Base-by-base conservation (phyloP, 495 filamentous ascomycete species). In the Cercophora newfieldiana region DNA sequence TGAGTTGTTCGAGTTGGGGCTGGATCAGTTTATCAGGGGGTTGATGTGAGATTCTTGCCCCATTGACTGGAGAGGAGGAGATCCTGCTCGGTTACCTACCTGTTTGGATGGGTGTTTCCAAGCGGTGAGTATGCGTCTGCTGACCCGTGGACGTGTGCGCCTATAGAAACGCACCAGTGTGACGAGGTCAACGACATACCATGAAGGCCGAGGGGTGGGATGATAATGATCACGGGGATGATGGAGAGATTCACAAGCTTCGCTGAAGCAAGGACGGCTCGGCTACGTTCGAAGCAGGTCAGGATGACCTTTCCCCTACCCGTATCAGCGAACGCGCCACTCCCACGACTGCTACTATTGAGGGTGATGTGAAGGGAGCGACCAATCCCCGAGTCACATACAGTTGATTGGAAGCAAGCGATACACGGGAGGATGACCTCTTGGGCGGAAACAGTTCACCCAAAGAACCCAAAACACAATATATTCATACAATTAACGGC, bases 1-100 rank as follows among this genome's bases (percentile, higher is more conserved):
- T 74, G 94, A 97, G 81, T 82, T 97, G 66, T 98, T 98, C 75
- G 94, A 98, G 77, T 81, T 92, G 66, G 94, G 91, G 2, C 77
- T 98, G 63, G 95, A 98, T 70, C 89, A 93, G 71, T 96, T 96
- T 68, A 84, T 95, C 16, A 72, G 81, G 59, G 81, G 82, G 12
- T 64, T 84, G 63, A 82, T 82, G 79, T 84, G 79, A 83, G 47
- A 28, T 48, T 37, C 4, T 8, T 18, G n/a, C 26, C 1, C 29
- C 18, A 6, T 18, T 63, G 28, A 24, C 25, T 50, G 18, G 16
- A n/a, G 7, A 26, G 21, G 16, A 47, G n/a, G 44, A 24, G 25
- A 22, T 24, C 30, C 16, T 25, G 31, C 22, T 24, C 21, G 33
- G 6, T 8, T 1, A n/a, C 26, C 21, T 58, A 26, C 12, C n/a